phyloP scores from a whole-genome alignment of 139 green algal species.

The Chlamydomonas schloesseri region DNA sequence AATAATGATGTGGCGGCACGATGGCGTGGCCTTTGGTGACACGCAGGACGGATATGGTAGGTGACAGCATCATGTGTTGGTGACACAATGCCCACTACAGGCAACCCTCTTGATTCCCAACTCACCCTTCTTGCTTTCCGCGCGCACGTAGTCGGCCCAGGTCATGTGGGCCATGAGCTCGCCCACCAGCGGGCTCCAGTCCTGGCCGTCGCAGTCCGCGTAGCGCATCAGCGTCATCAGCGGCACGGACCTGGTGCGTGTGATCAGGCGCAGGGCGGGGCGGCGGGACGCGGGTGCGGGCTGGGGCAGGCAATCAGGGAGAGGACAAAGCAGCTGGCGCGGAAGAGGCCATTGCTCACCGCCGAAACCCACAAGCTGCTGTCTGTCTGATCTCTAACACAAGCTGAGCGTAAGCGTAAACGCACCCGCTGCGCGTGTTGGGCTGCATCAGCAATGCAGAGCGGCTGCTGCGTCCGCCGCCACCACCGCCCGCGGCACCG shows the following conservation, averaged over 20 bases:
- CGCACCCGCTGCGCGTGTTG: neutral
- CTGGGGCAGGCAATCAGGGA: too few species aligned
- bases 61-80: too few species aligned
- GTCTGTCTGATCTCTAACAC: too few species aligned
- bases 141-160: neutral
- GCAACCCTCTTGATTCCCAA: conserved; percentile 15
- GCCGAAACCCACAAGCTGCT: too few species aligned
- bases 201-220: conserved; percentile 6
- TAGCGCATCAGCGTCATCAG: conserved; percentile 15
- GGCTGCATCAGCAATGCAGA: neutral
- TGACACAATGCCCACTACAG: too few species aligned
- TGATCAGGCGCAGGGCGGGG: neutral
- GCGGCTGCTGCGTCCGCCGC: neutral
- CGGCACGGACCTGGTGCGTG: conserved; percentile 7
- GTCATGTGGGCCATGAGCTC: neutral
- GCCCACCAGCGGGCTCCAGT: neutral
- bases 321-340: too few species aligned
- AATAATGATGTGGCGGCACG: too few species aligned
- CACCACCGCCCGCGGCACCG: neutral
- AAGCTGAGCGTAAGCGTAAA: neutral
- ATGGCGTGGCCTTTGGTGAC: too few species aligned
- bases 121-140: neutral
- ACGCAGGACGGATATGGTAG: too few species aligned
- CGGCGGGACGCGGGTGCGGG: too few species aligned
- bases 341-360: too few species aligned